Percentiles rank a stretch among this genome's conserved stretches.
Evolutionary conservation across 2,329 filamentous ascomycete genomes (phyloP).

Genomic region (Teratosphaeria zuluensis): DNA sequence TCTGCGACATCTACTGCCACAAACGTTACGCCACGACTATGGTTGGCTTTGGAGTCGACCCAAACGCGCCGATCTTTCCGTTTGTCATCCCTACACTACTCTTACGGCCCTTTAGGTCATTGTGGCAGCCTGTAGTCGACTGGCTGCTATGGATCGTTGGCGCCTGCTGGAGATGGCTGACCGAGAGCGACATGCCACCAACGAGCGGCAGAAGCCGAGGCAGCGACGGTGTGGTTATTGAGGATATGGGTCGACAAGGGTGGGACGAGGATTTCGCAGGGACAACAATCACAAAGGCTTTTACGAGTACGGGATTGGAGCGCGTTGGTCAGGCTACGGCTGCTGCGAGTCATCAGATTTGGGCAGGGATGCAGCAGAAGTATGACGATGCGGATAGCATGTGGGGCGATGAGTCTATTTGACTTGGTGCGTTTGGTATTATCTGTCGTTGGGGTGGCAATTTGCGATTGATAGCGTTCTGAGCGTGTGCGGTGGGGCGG

Average conservation of each 20-base stretch:
- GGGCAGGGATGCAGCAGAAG: slow-evolving; percentile 13
- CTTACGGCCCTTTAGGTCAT: slow-evolving; percentile 29
- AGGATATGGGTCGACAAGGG: background rate
- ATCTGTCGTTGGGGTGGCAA: background rate
- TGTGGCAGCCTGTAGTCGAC: slow-evolving; percentile 26
- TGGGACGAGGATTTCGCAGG: background rate
- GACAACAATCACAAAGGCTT: background rate
- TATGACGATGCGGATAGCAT: slow-evolving; percentile 20
- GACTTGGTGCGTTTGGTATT: background rate
- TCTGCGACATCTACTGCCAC: slow-evolving; percentile 38
- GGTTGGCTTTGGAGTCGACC: slow-evolving; percentile 40
- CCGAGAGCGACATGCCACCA: background rate
- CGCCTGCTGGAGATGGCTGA: background rate
- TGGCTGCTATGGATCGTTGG: background rate
- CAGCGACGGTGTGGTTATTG: background rate
- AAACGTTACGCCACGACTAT: slow-evolving; percentile 39
- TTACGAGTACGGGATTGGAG: background rate
- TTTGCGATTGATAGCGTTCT: background rate
- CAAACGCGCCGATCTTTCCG: slow-evolving; percentile 44
- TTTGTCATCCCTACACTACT: slow-evolving; percentile 48
- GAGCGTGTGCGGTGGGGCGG: background rate
- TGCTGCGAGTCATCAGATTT: slow-evolving; percentile 10
- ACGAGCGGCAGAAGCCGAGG: background rate
- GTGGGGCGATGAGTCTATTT: slow-evolving; percentile 18
- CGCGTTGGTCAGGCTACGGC: slow-evolving; percentile 1